Base-by-base conservation (phyloP, 2,329 filamentous ascomycete genomes). In the Aspergillus sp. region DNA sequence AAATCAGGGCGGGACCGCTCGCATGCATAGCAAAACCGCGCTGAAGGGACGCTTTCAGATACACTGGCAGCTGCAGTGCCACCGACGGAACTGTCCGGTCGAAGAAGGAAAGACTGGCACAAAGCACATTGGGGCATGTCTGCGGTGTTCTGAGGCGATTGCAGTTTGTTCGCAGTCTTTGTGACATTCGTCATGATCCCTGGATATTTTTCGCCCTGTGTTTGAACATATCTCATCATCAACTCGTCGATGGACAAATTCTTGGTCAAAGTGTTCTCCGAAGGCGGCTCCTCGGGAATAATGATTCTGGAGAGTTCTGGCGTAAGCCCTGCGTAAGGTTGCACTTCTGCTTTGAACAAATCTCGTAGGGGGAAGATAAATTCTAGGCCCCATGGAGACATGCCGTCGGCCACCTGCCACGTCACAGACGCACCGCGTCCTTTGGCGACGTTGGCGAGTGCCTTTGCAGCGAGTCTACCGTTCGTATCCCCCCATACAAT, bases 101-200 rank as follows among this genome's bases (percentile, higher is more conserved):
- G n/a, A 20, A 10, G 11, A n/a, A 42, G 19, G 5, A 21, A 42
- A 5, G 40, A 19, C 40, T 83, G 82, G 69, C 91, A 96, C 7
- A 93, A 69, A 31, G 81, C 79, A 64, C 91, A 95, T 45, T 62
- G 62, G 20, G 60, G 60, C 13, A 65, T 67, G 42, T 58, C 66
- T 17, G 63, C 64, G 6, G 68, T 69, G 1, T 57, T 59, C 44
- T 61, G 62, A 19, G 75, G 61, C 0, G 76, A 68, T 43, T 85
- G 78, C 38, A 97, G 79, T 72, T 95, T 96, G 47, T 85, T 87
- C n/a, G 89, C 87, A 31, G 93, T 99, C 57, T 91, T 85, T 4
- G 97, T 93, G 9, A 99, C 94, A 68, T 99, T 99, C 29, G 92
- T 88, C 60, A 99, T 92, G 51, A 97, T 91, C 50, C 89, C 90